Percentiles rank a stretch among this genome's conserved stretches.
Conservation (phyloP, 306 rosid species). For the Quercus alba region DNA sequence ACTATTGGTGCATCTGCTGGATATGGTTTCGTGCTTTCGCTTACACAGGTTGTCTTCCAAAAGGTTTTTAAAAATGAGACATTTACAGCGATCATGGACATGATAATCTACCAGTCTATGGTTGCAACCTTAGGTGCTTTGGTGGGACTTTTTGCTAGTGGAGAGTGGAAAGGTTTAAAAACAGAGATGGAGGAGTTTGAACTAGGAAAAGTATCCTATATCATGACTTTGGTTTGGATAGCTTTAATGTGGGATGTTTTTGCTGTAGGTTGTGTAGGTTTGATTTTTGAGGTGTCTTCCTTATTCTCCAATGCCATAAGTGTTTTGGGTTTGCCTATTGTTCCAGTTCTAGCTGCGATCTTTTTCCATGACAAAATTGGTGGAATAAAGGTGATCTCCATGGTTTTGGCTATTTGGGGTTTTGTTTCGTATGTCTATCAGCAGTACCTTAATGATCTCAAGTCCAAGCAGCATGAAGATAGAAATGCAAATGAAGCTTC, state of each 20-base stretch:
- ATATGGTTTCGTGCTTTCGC: conserved; percentile 27
- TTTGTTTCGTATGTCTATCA: too few relatives aligned
- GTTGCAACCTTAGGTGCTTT: conserved; percentile 18
- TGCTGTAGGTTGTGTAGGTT: conserved; percentile 33
- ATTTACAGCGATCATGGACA: conserved; percentile 28
- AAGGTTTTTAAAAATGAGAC: conserved; percentile 38
- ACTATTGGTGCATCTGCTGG: conserved; percentile 40
- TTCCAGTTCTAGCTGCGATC: too few relatives aligned
- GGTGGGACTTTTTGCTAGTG: conserved; percentile 47
- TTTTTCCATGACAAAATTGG: too few relatives aligned
- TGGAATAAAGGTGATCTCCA: too few relatives aligned
- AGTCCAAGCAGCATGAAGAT: background rate
- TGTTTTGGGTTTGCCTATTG: too few relatives aligned
- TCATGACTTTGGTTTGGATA: conserved; percentile 37
- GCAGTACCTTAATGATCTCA: too few relatives aligned
- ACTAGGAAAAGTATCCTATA: conserved; percentile 37
- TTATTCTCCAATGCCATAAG: conserved; percentile 32
- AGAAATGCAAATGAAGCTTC: too few relatives aligned
- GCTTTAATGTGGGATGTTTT: conserved; percentile 35
- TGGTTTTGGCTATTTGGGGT: too few relatives aligned
- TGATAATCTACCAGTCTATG: conserved; percentile 19
- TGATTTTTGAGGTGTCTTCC: conserved; percentile 51
- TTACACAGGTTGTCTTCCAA: conserved; percentile 34
- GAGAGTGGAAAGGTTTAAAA: conserved; percentile 41
- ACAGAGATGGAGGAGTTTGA: conserved; percentile 37